Percentiles rank a stretch among this genome's conserved stretches.
Evolutionary conservation across 345 rosid species (phyloP).

Genomic region (Raphanus sativus): DNA sequence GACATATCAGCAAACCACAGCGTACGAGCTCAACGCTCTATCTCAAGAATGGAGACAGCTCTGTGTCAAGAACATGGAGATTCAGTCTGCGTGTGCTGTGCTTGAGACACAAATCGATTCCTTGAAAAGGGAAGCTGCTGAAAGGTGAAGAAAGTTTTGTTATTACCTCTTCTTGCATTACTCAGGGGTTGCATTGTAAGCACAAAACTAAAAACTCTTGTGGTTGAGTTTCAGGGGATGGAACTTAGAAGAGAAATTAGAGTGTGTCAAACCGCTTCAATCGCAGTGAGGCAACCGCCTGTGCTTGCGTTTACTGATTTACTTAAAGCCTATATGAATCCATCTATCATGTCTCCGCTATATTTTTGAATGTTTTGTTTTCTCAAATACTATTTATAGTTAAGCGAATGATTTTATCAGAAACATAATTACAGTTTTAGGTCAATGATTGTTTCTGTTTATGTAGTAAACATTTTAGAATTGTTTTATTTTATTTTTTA

Average conservation of each 20-base stretch:
- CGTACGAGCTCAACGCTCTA: conserved; percentile 81
- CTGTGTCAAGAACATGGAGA: conserved; percentile 79
- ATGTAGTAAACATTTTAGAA: neutral
- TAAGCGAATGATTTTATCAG: neutral
- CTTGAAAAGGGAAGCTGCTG: conserved; percentile 65
- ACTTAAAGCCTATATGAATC: neutral
- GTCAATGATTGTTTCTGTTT: neutral
- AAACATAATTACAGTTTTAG: neutral
- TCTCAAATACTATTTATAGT: no score
- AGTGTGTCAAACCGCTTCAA: conserved; percentile 41
- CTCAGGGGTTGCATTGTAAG: conserved; percentile 24
- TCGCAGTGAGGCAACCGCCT: conserved; percentile 16
- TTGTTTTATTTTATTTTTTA: neutral
- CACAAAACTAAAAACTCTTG: conserved; percentile 9
- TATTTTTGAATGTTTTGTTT: neutral
- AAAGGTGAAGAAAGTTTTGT: conserved; percentile 51
- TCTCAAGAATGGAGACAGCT: conserved; percentile 93
- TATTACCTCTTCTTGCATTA: neutral
- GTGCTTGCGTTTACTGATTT: neutral
- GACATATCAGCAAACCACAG: conserved; percentile 75
- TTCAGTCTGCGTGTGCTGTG: conserved; percentile 68
- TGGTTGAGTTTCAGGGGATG: conserved; percentile 56
- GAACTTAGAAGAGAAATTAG: conserved; percentile 66
- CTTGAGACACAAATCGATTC: conserved; percentile 64
- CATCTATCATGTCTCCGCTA: neutral